Conservation (phyloP, 345 rosid species). For the Lepidium aucheri region DNA sequence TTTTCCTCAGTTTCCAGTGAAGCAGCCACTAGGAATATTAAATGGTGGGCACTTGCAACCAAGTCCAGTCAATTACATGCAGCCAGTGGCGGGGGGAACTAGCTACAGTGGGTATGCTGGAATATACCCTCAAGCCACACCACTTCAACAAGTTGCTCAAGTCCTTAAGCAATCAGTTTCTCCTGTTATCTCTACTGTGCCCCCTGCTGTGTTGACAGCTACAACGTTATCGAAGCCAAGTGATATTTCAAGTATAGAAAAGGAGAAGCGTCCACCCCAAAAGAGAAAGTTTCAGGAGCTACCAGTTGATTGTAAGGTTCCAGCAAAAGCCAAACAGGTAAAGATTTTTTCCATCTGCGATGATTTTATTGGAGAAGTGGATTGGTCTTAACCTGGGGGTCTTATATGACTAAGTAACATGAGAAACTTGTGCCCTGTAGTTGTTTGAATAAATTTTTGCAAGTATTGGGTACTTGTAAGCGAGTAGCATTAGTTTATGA, state of each 20-base stretch:
- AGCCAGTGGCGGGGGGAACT: conserved; percentile 57
- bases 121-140: conserved; percentile 89
- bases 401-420: background rate
- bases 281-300: conserved; percentile 88
- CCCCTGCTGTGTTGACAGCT: conserved; percentile 32
- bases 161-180: conserved; percentile 74
- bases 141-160: conserved; percentile 84
- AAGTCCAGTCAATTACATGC: conserved; percentile 38
- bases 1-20: conserved; percentile 32
- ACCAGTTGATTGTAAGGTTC: conserved; percentile 40
- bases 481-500: background rate
- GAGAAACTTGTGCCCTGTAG: background rate
- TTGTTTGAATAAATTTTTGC: background rate
- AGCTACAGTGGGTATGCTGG: conserved; percentile 87
- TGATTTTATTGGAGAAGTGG: conserved; percentile 1
- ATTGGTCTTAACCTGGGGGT: background rate
- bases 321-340: conserved; percentile 59
- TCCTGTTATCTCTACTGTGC: conserved; percentile 34
- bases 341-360: background rate
- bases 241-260: conserved; percentile 31
- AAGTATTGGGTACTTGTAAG: background rate
- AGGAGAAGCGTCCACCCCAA: conserved; percentile 47
- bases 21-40: conserved; percentile 31
- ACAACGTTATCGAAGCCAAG: conserved; percentile 25
- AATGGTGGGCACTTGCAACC: conserved; percentile 32